These are phyloP conservation scores for Senna tora DNA, from an alignment of 306 rosid genomes.

Conservation along the genomic window DNA sequence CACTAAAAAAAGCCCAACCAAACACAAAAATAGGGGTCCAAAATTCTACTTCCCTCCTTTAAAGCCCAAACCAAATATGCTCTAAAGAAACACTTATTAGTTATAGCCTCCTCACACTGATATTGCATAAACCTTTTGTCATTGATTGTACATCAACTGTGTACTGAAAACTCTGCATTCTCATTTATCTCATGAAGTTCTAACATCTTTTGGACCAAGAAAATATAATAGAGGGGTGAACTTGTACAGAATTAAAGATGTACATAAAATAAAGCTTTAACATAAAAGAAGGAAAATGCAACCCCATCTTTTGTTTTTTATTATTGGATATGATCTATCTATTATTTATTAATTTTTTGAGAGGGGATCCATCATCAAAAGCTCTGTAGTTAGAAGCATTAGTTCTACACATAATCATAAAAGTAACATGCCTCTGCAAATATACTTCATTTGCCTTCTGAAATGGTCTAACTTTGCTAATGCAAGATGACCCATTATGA, in stretches of 20 bases:
- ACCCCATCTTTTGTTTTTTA: slow-evolving; percentile 2
- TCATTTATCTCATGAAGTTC: neutral
- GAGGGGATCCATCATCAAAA: slow-evolving; percentile 11
- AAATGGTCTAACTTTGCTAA: slow-evolving; percentile 22
- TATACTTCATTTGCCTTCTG: neutral
- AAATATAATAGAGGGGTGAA: neutral
- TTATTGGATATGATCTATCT: slow-evolving; percentile 7
- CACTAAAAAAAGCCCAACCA: too few species aligned
- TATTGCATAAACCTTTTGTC: neutral
- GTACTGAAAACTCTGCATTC: neutral
- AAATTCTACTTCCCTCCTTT: too few species aligned
- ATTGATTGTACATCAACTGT: neutral
- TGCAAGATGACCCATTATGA: slow-evolving; percentile 37
- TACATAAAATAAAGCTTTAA: neutral
- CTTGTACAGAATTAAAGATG: neutral
- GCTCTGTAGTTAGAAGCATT: neutral
- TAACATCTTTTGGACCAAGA: neutral
- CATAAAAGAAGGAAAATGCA: slow-evolving; percentile 22
- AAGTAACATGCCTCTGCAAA: neutral
- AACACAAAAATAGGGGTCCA: too few species aligned
- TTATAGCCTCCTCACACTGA: too few species aligned
- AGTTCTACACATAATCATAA: neutral
- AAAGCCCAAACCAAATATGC: too few species aligned
- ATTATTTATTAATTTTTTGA: neutral
- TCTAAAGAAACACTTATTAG: too few species aligned